Percentiles rank a stretch among this genome's conserved stretches.
Evolutionary conservation across 2,329 filamentous ascomycete species (phyloP).

Genomic region (Cladosporium colombiae): DNA sequence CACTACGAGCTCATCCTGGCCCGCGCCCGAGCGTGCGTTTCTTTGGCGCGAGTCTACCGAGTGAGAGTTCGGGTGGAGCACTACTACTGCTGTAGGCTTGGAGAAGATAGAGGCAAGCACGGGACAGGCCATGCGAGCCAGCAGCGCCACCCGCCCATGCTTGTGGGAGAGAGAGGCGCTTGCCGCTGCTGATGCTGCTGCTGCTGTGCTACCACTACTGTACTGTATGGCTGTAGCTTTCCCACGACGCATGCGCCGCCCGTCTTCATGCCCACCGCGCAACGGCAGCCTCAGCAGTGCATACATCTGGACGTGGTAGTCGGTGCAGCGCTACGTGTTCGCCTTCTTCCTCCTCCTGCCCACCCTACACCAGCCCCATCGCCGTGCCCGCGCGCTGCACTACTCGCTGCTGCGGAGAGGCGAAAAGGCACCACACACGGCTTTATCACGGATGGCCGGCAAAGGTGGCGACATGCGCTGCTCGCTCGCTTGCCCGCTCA

Average conservation of each 20-base stretch:
- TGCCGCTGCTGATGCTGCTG: too few species aligned
- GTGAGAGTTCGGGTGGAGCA: neutral
- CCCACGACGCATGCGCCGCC: neutral
- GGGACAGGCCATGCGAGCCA: neutral
- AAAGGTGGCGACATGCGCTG: slow-evolving; percentile 11
- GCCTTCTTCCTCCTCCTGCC: neutral
- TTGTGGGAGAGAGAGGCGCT: neutral
- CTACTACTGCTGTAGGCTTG: too few species aligned
- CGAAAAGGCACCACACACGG: neutral
- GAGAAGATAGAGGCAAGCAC: too few species aligned
- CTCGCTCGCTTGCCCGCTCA: slow-evolving; percentile 2
- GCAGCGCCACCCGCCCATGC: neutral
- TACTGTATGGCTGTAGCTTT: neutral
- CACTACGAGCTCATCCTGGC: neutral
- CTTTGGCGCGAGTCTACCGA: neutral
- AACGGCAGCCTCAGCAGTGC: neutral
- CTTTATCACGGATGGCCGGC: slow-evolving; percentile 14
- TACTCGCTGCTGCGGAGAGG: neutral
- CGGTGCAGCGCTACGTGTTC: neutral
- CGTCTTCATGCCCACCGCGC: slow-evolving; percentile 1
- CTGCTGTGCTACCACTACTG: neutral
- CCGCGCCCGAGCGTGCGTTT: neutral
- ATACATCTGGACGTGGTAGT: neutral
- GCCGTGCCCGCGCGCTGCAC: neutral
- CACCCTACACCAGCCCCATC: neutral